Evolutionary conservation across 179 eudicot species (phyloP), one percentile per base, ranked within the genome.

Genomic region (Beta corolliflora): DNA sequence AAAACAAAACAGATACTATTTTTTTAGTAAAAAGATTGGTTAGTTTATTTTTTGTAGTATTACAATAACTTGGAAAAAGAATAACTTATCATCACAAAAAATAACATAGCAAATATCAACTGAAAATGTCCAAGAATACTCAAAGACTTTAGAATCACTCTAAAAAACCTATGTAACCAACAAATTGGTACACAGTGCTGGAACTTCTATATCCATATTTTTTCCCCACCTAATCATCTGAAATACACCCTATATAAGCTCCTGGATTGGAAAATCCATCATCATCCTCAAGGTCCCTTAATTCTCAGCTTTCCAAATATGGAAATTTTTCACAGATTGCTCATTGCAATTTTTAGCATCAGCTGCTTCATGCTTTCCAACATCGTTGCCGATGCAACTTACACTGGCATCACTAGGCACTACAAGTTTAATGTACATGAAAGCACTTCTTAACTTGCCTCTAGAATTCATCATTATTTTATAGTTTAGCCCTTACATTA

Each of bases 391-490:
- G 41, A 31, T 65, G 83, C 86, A 58, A 36, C 86, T 66, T 18
- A 64, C 31, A 56, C 77, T 67, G 84, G 84, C 46, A 46, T 81
- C 50, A 81, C 87, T 60, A 78, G 87, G 74, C 84, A 78, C 77
- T 85, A 85, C 66, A 81, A 61, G 46, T 85, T 85, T 46, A 78
- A 85, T 54, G 87, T 85, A 85, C 29, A 52, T 80, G 74, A 78
- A 78, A 29, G n/a, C 18, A n/a, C 71, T 36, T 7, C 31, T 58
- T 13, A 7, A 58, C 1, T 58, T 46, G 50, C 50, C 19, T 58
- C 19, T 58, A 13, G 13, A 14, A 18, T 58, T 58, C 16, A 15
- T 14, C 4, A 16, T 10, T 4, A 25, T 2, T 56, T 16, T 12
- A 8, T 14, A 13, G 13, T 41, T 44, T 5, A 45, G 16, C 3